A percentile compares a stretch with the other conserved stretches of the same genome.
Conservation (phyloP, 805 yeast genomes). For the Kodamaea fukazawae region DNA sequence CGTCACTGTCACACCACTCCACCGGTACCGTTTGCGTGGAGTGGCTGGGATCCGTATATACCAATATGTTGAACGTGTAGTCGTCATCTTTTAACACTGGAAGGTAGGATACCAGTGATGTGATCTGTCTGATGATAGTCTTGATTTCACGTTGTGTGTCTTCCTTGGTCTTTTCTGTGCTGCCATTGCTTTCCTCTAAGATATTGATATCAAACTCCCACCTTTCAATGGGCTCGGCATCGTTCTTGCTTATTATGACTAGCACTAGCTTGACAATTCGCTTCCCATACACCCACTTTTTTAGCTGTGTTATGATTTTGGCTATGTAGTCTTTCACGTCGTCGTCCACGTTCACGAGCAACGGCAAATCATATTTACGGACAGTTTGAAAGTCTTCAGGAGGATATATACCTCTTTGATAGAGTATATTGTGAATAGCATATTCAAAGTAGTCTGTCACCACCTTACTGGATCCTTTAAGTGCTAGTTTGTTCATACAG, state of each 20-base stretch:
- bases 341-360: constrained; percentile 70
- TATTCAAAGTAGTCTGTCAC: constrained; percentile 85
- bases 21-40: constrained; percentile 52
- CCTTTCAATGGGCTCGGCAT: constrained; percentile 69
- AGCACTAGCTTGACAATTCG: constrained; percentile 66
- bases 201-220: constrained; percentile 80
- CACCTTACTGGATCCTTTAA: constrained; percentile 74
- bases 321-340: constrained; percentile 71
- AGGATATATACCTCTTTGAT: constrained; percentile 88
- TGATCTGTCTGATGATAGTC: constrained; percentile 80
- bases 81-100: constrained; percentile 62
- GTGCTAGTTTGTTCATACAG: constrained; percentile 41
- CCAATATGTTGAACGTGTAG: constrained; percentile 81
- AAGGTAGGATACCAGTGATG: constrained; percentile 81
- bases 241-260: constrained; percentile 66
- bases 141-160: constrained; percentile 75
- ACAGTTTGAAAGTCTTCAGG: constrained; percentile 78
- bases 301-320: constrained; percentile 60
- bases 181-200: constrained; percentile 18
- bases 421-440: constrained; percentile 75
- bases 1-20: constrained; percentile 83
- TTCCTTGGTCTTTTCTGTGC: constrained; percentile 33
- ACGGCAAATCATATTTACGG: constrained; percentile 72
- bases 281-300: constrained; percentile 69
- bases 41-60: constrained; percentile 64